phyloP scores from a whole-genome alignment of 129 eudicot genomes.

The Centaurea solstitialis region DNA sequence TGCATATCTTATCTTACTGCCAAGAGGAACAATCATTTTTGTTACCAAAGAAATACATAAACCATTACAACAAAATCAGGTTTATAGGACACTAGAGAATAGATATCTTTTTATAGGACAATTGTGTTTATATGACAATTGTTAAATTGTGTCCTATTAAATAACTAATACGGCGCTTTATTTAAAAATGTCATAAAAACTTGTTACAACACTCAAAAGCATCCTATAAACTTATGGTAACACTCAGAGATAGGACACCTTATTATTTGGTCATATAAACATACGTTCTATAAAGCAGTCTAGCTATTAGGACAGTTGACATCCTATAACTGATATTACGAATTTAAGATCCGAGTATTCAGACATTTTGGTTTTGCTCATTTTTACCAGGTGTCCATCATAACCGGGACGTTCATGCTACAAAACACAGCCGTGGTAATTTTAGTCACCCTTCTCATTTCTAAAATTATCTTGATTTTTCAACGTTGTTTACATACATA shows the following conservation, averaged over 20 bases:
- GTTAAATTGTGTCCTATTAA: background rate
- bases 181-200: background rate
- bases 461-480: background rate
- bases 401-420: constrained; percentile 65
- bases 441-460: background rate
- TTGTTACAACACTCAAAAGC: background rate
- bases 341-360: background rate
- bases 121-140: background rate
- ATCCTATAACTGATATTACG: background rate
- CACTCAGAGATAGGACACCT: background rate
- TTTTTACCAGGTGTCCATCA: constrained; percentile 47
- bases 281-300: background rate
- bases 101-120: background rate
- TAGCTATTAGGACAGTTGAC: background rate
- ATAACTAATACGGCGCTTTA: background rate
- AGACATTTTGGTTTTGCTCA: background rate
- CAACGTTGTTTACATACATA: background rate
- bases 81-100: background rate
- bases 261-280: background rate
- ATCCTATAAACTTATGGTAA: background rate
- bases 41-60: background rate
- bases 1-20: background rate
- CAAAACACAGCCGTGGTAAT: constrained; percentile 91
- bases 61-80: background rate
- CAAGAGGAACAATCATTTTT: background rate